These are phyloP conservation scores for Leishmania martiniquensis DNA, from an alignment of 208 protist genomes.

Conservation along the genomic window DNA sequence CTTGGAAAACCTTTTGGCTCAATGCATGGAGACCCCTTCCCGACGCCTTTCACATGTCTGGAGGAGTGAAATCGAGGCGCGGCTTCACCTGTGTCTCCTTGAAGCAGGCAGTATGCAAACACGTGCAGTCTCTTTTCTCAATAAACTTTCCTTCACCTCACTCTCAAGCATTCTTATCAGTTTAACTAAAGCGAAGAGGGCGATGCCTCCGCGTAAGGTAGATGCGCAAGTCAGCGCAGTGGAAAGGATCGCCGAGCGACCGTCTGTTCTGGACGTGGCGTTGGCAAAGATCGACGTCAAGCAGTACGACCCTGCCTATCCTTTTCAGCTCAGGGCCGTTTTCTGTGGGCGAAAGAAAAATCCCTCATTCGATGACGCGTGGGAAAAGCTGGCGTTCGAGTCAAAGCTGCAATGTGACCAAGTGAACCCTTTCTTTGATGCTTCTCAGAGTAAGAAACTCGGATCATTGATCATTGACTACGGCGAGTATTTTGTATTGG, in stretches of 20 bases:
- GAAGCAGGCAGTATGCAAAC: neutral
- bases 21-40: neutral
- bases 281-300: constrained; percentile 40
- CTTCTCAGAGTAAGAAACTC: constrained; percentile 7
- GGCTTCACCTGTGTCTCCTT: neutral
- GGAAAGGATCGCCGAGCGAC: constrained; percentile 41
- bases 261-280: constrained; percentile 56
- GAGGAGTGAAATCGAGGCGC: neutral
- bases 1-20: too few relatives aligned
- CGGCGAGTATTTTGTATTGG: constrained; percentile 63
- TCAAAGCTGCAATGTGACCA: constrained; percentile 28
- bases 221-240: constrained; percentile 52
- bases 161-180: neutral
- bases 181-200: neutral
- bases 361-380: constrained; percentile 9
- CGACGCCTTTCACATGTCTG: neutral
- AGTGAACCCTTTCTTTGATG: constrained; percentile 30
- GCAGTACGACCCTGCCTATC: constrained; percentile 40
- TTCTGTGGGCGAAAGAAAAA: constrained; percentile 45
- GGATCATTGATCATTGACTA: constrained; percentile 61
- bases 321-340: constrained; percentile 53
- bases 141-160: neutral
- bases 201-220: constrained; percentile 24
- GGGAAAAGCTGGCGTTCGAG: constrained; percentile 30
- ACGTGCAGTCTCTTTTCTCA: neutral